A percentile compares a stretch with the other conserved stretches of the same genome.
Conservation (phyloP, 2,329 filamentous ascomycete genomes). For the Aureobasidium subglaciale region DNA sequence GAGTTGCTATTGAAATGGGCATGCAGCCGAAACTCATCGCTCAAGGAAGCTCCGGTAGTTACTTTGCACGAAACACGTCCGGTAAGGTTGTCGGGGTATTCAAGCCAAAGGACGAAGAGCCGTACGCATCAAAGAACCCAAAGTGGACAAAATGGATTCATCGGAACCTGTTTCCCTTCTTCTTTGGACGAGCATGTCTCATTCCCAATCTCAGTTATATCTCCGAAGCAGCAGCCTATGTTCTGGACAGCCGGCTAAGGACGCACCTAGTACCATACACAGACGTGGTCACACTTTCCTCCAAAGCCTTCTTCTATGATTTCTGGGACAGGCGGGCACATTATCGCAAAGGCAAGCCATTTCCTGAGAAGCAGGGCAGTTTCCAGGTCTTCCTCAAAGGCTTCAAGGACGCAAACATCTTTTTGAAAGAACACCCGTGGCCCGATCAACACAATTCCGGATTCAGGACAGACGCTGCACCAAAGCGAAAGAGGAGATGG, state of each 20-base stretch:
- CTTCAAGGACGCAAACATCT: slow-evolving; percentile 94
- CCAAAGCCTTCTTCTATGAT: slow-evolving; percentile 96
- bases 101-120: slow-evolving; percentile 98
- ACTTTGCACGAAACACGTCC: slow-evolving; percentile 86
- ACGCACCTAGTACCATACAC: slow-evolving; percentile 95
- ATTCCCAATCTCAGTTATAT: slow-evolving; percentile 98
- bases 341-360: slow-evolving; percentile 75
- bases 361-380: slow-evolving; percentile 87
- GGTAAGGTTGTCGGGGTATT: slow-evolving; percentile 97
- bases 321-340: slow-evolving; percentile 91
- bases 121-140: slow-evolving; percentile 91
- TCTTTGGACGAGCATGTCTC: slow-evolving; percentile 87
- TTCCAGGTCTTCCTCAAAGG: slow-evolving; percentile 97
- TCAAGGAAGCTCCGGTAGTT: slow-evolving; percentile 94
- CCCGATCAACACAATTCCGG: slow-evolving; percentile 73
- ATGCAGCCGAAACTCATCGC: slow-evolving; percentile 93
- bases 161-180: slow-evolving; percentile 92
- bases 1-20: slow-evolving; percentile 78
- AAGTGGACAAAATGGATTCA: slow-evolving; percentile 99
- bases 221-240: slow-evolving; percentile 93
- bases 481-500: slow-evolving; percentile 63
- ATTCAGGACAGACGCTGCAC: slow-evolving; percentile 60
- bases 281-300: slow-evolving; percentile 87
- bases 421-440: slow-evolving; percentile 92
- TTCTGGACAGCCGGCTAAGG: slow-evolving; percentile 80